phyloP scores from a whole-genome alignment of 768 basidiomycete genomes.

The Suillus sp. region DNA sequence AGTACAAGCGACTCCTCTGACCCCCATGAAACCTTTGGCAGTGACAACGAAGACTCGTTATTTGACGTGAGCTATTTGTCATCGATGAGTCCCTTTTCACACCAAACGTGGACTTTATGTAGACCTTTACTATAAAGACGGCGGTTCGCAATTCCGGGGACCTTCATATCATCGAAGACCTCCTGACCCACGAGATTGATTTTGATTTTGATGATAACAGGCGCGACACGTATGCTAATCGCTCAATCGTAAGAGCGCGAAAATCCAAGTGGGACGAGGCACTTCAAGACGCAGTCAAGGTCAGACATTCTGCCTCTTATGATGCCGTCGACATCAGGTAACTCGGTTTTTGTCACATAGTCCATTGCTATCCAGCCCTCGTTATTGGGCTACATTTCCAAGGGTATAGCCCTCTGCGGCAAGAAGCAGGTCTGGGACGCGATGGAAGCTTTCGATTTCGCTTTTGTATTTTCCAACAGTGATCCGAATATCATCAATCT shows the following conservation, averaged over 20 bases:
- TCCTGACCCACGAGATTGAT: neutral
- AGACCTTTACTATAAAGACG: neutral
- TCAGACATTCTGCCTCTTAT: neutral
- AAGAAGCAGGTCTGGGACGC: neutral
- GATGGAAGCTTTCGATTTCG: neutral
- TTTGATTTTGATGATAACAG: neutral
- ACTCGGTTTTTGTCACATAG: neutral
- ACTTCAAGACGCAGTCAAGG: neutral
- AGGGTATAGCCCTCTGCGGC: neutral
- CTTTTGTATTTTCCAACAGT: neutral
- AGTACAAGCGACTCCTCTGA: neutral
- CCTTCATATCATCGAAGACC: neutral
- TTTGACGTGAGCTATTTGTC: neutral
- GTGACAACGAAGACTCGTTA: neutral
- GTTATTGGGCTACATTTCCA: neutral
- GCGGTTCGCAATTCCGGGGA: neutral
- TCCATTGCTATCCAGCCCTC: constrained; percentile 3
- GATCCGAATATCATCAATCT: neutral
- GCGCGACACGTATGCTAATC: neutral
- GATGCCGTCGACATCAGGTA: neutral
- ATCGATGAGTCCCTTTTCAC: neutral
- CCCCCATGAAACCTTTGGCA: neutral
- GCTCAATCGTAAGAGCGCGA: neutral
- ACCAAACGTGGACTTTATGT: neutral
- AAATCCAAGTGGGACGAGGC: neutral